Evolutionary conservation across 148 eudicot genomes (phyloP), one percentile per base, ranked within the genome.

Genomic region (Chenopodium quinoa): DNA sequence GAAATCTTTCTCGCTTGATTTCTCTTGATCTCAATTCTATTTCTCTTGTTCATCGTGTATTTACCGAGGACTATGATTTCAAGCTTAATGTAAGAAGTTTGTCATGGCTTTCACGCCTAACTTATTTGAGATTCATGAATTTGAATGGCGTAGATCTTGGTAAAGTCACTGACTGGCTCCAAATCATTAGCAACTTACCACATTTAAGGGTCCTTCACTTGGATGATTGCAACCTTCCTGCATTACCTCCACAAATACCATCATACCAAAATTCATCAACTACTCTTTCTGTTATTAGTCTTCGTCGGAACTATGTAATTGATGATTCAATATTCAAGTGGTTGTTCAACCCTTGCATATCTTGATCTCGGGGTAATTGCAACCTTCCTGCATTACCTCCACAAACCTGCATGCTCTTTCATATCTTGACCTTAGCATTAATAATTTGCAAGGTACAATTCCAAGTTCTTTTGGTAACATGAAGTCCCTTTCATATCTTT

Each of bases 151-250:
- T 20, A 0, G 25, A 75, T 75, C 78, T 75, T 54, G 32, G 65
- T 75, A 9, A 75, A 58, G 66, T 13, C 78, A 75, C 67, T 7
- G 20, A 75, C 13, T 75, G 66, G 78, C 4, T 14, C n/a, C 64
- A 31, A 56, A 14, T 31, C 10, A 20, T 56, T 0, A 56, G 6
- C 44, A 58, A 25, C 17, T 70, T 84, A 29, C 80, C 80, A 34
- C 60, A 20, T 8, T 32, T 84, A 37, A 20, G 3, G 9, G 65
- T 67, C n/a, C 68, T 84, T 66, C 25, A 73, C 40, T 23, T 84
- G 65, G 37, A 77, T 1, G 0, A 0, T 2, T 74, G 76, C 48
- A 1, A n/a, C 0, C 63, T 50, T 74, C 62, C 37, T 32, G 34
- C 34, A 32, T 32, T 32, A 32, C 34, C 34, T 32, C 34, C 34